These are phyloP conservation scores for Wickerhamiella brachini DNA, from an alignment of 805 yeast species.

Conservation along the genomic window DNA sequence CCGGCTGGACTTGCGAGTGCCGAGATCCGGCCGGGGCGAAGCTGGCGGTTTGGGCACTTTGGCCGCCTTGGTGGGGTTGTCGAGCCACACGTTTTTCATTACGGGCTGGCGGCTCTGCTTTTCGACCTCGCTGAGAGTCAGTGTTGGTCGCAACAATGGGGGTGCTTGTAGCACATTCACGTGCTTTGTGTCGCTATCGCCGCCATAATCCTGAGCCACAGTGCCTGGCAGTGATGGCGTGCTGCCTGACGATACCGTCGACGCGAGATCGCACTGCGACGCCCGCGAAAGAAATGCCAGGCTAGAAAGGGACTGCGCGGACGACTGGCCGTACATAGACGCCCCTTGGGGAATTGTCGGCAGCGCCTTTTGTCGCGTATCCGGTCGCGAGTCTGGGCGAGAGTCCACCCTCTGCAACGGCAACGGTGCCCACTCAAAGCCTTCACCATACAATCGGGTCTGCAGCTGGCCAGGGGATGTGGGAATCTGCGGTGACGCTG, in stretches of 20 bases:
- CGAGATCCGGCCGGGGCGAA: conserved; percentile 4
- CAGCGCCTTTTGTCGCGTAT: background rate
- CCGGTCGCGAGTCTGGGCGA: background rate
- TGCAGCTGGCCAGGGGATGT: background rate
- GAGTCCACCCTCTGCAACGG: background rate
- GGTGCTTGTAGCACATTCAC: background rate
- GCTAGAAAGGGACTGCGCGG: background rate
- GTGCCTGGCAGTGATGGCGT: background rate
- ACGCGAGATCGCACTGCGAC: background rate
- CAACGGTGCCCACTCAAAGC: background rate
- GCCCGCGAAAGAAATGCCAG: background rate
- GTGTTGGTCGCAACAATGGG: background rate
- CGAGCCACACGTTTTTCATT: conserved; percentile 18
- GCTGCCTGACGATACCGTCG: background rate
- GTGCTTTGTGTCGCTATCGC: background rate
- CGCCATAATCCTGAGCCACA: background rate
- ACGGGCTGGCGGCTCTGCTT: conserved; percentile 8
- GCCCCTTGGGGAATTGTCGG: background rate
- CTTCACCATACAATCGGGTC: background rate
- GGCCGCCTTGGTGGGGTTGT: conserved; percentile 7
- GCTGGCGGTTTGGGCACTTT: background rate
- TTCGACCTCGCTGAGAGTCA: background rate
- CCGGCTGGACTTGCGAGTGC: conserved; percentile 3
- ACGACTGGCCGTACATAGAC: background rate
- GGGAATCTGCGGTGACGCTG: background rate